Percentiles rank a stretch among this genome's conserved stretches.
These are phyloP conservation scores for Diaporthe amygdali DNA, from an alignment of 2,329 filamentous ascomycete genomes.

Conservation along the genomic window DNA sequence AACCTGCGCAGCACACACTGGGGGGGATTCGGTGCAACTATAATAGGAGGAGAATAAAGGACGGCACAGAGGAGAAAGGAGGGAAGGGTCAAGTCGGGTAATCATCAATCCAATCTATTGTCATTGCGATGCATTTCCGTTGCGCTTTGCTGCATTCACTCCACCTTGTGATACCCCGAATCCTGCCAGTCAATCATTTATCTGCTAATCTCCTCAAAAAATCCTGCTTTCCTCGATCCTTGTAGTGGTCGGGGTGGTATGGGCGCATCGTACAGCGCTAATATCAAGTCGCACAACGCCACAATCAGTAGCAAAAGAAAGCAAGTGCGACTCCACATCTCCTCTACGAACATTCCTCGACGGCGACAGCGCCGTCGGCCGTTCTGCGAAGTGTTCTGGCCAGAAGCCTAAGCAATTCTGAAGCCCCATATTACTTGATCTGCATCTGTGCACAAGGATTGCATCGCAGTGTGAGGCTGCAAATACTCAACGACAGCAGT, in stretches of 20 bases:
- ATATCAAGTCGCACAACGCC: not conserved
- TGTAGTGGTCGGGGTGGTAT: not conserved
- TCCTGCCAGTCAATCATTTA: not conserved
- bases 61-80: not conserved
- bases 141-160: not conserved
- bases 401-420: too few species aligned
- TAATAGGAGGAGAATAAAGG: not conserved
- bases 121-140: not conserved
- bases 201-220: not conserved
- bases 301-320: not conserved
- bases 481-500: too few species aligned
- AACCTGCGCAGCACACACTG: too few species aligned
- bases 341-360: too few species aligned
- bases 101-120: not conserved
- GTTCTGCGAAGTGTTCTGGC: too few species aligned
- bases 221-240: not conserved
- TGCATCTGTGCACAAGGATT: too few species aligned
- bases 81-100: not conserved
- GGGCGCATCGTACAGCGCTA: not conserved
- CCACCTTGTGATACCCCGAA: not conserved
- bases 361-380: too few species aligned
- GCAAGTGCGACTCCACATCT: too few species aligned
- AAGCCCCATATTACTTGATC: too few species aligned
- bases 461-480: too few species aligned
- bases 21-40: too few species aligned